Conservation (phyloP, 495 filamentous ascomycete species). For the Neurospora sp. region DNA sequence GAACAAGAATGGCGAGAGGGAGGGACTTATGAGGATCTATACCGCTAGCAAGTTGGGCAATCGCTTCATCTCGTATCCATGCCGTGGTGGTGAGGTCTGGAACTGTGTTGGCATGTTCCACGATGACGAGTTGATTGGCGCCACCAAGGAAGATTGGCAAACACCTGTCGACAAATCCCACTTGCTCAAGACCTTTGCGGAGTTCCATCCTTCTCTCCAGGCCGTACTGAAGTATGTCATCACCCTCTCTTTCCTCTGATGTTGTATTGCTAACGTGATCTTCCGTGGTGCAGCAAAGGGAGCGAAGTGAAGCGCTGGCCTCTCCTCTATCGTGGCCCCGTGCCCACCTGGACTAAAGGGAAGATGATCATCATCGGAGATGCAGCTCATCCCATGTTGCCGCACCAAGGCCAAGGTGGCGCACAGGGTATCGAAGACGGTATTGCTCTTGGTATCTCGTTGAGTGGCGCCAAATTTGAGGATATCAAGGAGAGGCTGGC, state of each 20-base stretch:
- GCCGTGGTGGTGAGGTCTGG: slow-evolving; percentile 33
- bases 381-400: slow-evolving; percentile 44
- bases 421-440: slow-evolving; percentile 40
- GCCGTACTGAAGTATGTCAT: slow-evolving; percentile 15
- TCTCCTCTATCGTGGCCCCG: slow-evolving; percentile 26
- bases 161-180: slow-evolving; percentile 18
- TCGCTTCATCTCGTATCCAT: slow-evolving; percentile 36
- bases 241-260: background rate
- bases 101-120: slow-evolving; percentile 38
- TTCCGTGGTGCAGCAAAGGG: slow-evolving; percentile 16
- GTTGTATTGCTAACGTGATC: background rate
- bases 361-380: slow-evolving; percentile 37
- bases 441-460: slow-evolving; percentile 27
- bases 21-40: slow-evolving; percentile 23
- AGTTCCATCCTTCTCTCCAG: slow-evolving; percentile 15
- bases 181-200: slow-evolving; percentile 12
- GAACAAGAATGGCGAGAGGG: slow-evolving; percentile 19
- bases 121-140: slow-evolving; percentile 10
- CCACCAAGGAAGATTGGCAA: slow-evolving; percentile 23
- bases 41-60: slow-evolving; percentile 17
- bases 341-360: slow-evolving; percentile 27
- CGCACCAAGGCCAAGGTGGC: slow-evolving; percentile 39
- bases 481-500: slow-evolving; percentile 35
- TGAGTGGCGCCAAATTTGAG: slow-evolving; percentile 12
- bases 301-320: slow-evolving; percentile 37